phyloP scores from a whole-genome alignment of 2,329 filamentous ascomycete genomes.

The Aureobasidium sp. region DNA sequence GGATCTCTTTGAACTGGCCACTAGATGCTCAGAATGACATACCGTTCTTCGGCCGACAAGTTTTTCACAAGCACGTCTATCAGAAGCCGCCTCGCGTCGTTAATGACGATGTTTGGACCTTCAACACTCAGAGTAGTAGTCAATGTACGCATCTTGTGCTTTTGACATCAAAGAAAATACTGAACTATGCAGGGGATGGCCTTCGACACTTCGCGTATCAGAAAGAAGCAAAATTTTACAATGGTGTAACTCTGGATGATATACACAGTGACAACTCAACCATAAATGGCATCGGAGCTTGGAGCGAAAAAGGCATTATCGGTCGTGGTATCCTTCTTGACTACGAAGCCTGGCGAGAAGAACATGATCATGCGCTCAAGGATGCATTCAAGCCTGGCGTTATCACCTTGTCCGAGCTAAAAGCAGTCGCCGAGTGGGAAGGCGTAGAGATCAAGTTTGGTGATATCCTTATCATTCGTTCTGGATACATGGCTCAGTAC shows the following conservation, averaged over 20 bases:
- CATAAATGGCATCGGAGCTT: slow-evolving; percentile 41
- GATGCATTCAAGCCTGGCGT: slow-evolving; percentile 28
- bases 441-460: slow-evolving; percentile 49
- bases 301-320: slow-evolving; percentile 49
- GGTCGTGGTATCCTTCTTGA: slow-evolving; percentile 50
- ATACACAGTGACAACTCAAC: slow-evolving; percentile 34
- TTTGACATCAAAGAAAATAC: neutral
- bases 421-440: slow-evolving; percentile 39
- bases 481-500: slow-evolving; percentile 38
- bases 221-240: slow-evolving; percentile 33
- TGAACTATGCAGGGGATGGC: slow-evolving; percentile 39
- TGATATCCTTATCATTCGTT: slow-evolving; percentile 47
- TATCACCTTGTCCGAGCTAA: slow-evolving; percentile 35
- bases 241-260: slow-evolving; percentile 33
- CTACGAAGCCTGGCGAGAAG: slow-evolving; percentile 42
- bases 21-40: slow-evolving; percentile 47
- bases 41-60: slow-evolving; percentile 50
- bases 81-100: slow-evolving; percentile 46
- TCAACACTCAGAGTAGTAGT: slow-evolving; percentile 52
- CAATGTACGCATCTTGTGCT: slow-evolving; percentile 36
- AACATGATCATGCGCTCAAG: slow-evolving; percentile 33
- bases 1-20: slow-evolving; percentile 55
- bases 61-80: slow-evolving; percentile 49
- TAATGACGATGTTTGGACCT: slow-evolving; percentile 54
- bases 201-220: slow-evolving; percentile 47